Evolutionary conservation across 768 basidiomycete genomes (phyloP), one percentile per base, ranked within the genome.

Genomic region (Asterophora parasitica): DNA sequence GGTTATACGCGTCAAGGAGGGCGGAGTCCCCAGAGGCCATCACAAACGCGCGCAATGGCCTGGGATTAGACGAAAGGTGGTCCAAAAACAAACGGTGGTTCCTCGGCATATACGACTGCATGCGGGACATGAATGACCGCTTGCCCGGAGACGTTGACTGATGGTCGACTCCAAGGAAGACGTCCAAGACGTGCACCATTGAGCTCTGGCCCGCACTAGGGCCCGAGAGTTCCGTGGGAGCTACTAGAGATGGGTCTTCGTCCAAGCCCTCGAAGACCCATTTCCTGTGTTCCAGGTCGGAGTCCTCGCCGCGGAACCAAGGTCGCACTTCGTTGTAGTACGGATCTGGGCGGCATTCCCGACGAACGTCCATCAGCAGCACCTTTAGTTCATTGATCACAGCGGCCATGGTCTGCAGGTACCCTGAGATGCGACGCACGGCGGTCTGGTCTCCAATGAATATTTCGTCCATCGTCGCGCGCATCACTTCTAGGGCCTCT

Each of bases 121-220:
- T 89, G 28, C 84, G 76, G 41, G 77, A 69, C 46, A 91, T 75
- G 60, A 89, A 83, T 6, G 78, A 61, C 4, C 55, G 55, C 38
- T 63, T 56, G 6, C 51, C 48, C 49, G 57, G 40, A 4, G 58
- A 43, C 16, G 54, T 42, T 1, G 59, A 68, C 47, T 70, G 67
- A 53, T 76, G 73, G 56, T 85, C 80, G 5, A 88, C 70, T 10
- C 85, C 83, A 7, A 89, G 71, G 59, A 88, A 89, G 23, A 83
- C 69, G 51, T 88, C 87, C 9, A 89, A 65, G 4, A 81, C 78
- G 48, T 88, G 87, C 10, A 92, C 77, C 16, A 92, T 68, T 4
- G 83, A 76, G 59, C 86, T 88, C 66, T 92, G 90, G 0, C 88
- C 90, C 1, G 90, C 90, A 53, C 82, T 86, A 7, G 90, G 84